Percentiles rank a stretch among this genome's conserved stretches.
Conservation (phyloP, 2,329 filamentous ascomycete species). For the Ustilaginoidea virens region DNA sequence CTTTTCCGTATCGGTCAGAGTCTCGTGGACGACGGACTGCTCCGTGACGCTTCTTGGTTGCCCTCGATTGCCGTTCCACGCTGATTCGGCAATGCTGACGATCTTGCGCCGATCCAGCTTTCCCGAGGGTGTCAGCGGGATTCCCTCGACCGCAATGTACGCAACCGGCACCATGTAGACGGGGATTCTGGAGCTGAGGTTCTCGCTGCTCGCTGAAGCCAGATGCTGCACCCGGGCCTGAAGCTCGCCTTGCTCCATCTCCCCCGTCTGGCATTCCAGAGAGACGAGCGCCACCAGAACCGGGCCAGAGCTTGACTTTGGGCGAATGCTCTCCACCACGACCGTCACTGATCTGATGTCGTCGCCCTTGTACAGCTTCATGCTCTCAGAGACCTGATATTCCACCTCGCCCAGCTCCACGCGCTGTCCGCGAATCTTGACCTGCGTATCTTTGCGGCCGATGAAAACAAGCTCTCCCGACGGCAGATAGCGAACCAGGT, state of each 20-base stretch:
- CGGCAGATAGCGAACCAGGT: constrained; percentile 8
- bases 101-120: constrained; percentile 7
- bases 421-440: constrained; percentile 32
- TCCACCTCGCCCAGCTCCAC: constrained; percentile 25
- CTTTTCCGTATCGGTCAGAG: constrained; percentile 3
- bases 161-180: constrained; percentile 8
- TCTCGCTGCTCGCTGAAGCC: no score
- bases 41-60: no score
- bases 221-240: constrained; percentile 4
- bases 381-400: constrained; percentile 1
- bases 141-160: constrained; percentile 5
- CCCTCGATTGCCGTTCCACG: neutral
- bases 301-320: constrained; percentile 3
- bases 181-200: no score
- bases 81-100: constrained; percentile 3
- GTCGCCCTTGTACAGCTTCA: neutral
- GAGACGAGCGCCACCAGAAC: constrained; percentile 7
- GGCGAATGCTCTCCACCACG: constrained; percentile 5
- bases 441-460: constrained; percentile 9
- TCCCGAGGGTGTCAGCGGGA: constrained; percentile 6
- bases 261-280: neutral
- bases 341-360: constrained; percentile 1
- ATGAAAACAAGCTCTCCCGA: constrained; percentile 1
- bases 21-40: no score
- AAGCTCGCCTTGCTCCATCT: constrained; percentile 1